Percentiles rank a stretch among this genome's conserved stretches.
Conservation (phyloP, 331 rosid genomes). For the Quercus lobata region DNA sequence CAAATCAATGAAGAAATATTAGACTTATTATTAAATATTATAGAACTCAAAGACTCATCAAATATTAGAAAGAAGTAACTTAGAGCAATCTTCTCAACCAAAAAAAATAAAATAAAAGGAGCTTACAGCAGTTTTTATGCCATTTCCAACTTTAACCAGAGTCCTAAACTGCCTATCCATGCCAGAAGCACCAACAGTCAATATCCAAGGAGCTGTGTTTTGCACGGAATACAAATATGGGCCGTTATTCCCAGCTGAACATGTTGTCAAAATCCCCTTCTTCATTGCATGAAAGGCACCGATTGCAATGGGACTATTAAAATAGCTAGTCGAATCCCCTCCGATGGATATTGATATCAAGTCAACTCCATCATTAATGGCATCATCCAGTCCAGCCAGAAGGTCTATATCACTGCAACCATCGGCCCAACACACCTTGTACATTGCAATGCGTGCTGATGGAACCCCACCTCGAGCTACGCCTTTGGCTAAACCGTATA, state of each 20-base stretch:
- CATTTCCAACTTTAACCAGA: too few species aligned
- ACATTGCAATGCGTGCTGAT: slow-evolving; percentile 34
- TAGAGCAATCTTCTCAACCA: too few species aligned
- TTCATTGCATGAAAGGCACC: slow-evolving; percentile 49
- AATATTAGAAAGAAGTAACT: too few species aligned
- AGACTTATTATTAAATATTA: too few species aligned
- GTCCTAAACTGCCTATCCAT: too few species aligned
- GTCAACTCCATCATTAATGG: slow-evolving; percentile 52
- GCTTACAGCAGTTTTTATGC: too few species aligned
- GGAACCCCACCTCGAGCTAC: slow-evolving; percentile 52
- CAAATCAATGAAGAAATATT: too few species aligned
- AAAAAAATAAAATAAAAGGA: too few species aligned
- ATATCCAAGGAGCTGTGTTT: slow-evolving; percentile 42
- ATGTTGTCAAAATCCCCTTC: slow-evolving; percentile 29
- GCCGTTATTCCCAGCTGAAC: slow-evolving; percentile 24
- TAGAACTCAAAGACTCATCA: too few species aligned
- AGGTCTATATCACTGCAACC: neutral
- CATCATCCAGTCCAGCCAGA: slow-evolving; percentile 44
- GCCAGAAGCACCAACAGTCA: slow-evolving; percentile 13
- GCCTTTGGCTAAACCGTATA: slow-evolving; percentile 21
- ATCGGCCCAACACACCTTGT: neutral
- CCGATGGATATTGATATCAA: slow-evolving; percentile 21
- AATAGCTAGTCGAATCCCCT: too few species aligned
- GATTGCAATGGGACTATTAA: slow-evolving; percentile 7
- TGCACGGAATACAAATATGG: neutral